A percentile compares a stretch with the other conserved stretches of the same genome.
Conservation (phyloP, 1,284 basidiomycete genomes). For the Sutorius eximius region DNA sequence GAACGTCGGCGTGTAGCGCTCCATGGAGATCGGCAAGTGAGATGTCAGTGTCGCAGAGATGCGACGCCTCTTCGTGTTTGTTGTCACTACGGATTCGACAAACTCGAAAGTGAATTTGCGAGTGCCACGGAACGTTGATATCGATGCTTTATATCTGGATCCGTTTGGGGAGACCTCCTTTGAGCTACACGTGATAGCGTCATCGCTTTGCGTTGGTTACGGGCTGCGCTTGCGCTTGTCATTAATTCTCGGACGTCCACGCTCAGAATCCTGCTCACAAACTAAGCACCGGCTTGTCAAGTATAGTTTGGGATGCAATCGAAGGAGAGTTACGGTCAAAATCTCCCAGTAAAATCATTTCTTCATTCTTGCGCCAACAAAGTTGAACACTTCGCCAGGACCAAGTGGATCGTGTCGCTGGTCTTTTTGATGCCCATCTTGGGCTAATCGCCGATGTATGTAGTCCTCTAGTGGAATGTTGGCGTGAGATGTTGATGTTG, state of each 20-base stretch:
- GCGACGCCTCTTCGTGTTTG: neutral
- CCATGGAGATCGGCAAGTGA: neutral
- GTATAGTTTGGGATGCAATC: slow-evolving; percentile 22
- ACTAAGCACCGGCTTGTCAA: neutral
- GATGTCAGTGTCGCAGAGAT: neutral
- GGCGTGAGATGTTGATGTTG: slow-evolving; percentile 4
- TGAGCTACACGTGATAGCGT: slow-evolving; percentile 7
- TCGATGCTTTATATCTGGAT: too few species aligned
- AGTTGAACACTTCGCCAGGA: slow-evolving; percentile 42
- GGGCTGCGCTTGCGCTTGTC: neutral
- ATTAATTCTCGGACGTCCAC: neutral
- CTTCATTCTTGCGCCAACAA: neutral
- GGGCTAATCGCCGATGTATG: slow-evolving; percentile 62
- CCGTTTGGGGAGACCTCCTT: too few species aligned
- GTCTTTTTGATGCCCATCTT: slow-evolving; percentile 61
- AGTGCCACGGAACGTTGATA: too few species aligned
- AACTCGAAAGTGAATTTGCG: too few species aligned
- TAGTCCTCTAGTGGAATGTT: neutral
- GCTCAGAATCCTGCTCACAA: neutral
- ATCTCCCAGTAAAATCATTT: slow-evolving; percentile 45
- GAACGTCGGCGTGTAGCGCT: neutral
- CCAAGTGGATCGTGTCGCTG: slow-evolving; percentile 54
- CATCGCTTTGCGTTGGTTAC: neutral
- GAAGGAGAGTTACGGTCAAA: slow-evolving; percentile 44
- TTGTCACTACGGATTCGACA: neutral